Base-by-base conservation (phyloP, 441 rosid genomes). In the Adansonia rubrostipa region DNA sequence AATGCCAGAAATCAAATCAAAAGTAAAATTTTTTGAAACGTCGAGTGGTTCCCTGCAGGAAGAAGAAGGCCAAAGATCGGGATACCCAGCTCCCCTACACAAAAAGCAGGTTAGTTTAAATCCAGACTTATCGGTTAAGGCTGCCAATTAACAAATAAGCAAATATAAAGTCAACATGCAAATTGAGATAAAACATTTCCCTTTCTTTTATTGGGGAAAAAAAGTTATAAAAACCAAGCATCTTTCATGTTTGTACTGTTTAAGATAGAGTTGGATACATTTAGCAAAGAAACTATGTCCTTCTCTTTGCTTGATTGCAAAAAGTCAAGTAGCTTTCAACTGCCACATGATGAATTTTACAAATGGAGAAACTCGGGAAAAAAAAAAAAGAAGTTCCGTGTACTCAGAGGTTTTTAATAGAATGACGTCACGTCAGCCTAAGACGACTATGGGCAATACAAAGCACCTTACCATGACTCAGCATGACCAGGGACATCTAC, bases 401-500 rank as follows among this genome's bases (percentile, higher is more conserved):
- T 28, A 56, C 56, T 5, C 15, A 28, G 22, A 68, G 9, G 7
- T 3, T 20, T 20, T 2, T 15, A 10, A 51, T 45, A 53, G 63
- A 62, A 19, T 14, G 24, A 44, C 15, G 7, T 54, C 45, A 65
- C 28, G 71, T 20, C 17, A 48, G 10, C 9, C 51, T 51, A 74
- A 51, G 36, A 56, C 63, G 17, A 57, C 42, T 42, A 40, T 14
- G 9, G 54, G 17, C 40, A 47, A 66, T 36, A 77, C 58, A 42
- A 67, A 78, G 58, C 54, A 42, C 28, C 67, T 75, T 90, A 94
- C 99, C 98, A 96, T 80, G 99, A 92, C 86, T 91, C 96, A 7
- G 96, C 99, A 87, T 96, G 99, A 81, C 99, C 99, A 72, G 99
- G 99, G 69, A 94, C 92, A 84, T 96, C 99, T 76, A 90, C 79